phyloP scores from a whole-genome alignment of 805 yeast genomes.

The Saturnispora besseyi region DNA sequence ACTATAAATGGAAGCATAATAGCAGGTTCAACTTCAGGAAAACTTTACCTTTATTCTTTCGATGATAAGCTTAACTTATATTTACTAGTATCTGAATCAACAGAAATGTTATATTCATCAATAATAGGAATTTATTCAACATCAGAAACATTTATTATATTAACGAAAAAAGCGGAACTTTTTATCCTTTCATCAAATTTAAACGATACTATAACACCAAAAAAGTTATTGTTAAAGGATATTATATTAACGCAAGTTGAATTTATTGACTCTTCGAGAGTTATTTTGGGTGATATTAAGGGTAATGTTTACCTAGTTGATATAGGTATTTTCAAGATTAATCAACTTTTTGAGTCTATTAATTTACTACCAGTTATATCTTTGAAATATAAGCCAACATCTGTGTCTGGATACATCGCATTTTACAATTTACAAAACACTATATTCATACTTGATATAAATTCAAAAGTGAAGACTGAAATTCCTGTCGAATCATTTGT shows the following conservation, averaged over 20 bases:
- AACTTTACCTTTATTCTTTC: conserved; percentile 33
- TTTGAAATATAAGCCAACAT: conserved; percentile 2
- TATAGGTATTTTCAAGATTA: conserved; percentile 1
- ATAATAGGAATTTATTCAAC: conserved; percentile 20
- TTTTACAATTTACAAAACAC: neutral
- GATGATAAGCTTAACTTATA: neutral
- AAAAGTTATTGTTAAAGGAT: conserved; percentile 9
- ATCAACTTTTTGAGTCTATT: conserved; percentile 5
- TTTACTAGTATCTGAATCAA: neutral
- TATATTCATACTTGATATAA: conserved; percentile 4
- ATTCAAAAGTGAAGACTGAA: neutral
- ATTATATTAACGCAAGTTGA: conserved; percentile 12
- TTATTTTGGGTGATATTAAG: conserved; percentile 19
- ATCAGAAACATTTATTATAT: conserved; percentile 19
- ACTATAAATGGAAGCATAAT: conserved; percentile 31
- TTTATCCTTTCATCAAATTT: conserved; percentile 18
- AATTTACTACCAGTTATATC: conserved; percentile 8
- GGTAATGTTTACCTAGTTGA: conserved; percentile 14
- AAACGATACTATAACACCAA: conserved; percentile 11
- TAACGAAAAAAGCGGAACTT: conserved; percentile 18
- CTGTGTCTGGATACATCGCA: conserved; percentile 2
- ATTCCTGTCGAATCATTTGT: neutral
- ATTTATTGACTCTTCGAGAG: conserved; percentile 15
- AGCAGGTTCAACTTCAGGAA: conserved; percentile 44
- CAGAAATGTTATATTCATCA: conserved; percentile 10